Percentiles rank a stretch among this genome's conserved stretches.
Conservation (phyloP, 768 basidiomycete genomes). For the Suillus plorans region DNA sequence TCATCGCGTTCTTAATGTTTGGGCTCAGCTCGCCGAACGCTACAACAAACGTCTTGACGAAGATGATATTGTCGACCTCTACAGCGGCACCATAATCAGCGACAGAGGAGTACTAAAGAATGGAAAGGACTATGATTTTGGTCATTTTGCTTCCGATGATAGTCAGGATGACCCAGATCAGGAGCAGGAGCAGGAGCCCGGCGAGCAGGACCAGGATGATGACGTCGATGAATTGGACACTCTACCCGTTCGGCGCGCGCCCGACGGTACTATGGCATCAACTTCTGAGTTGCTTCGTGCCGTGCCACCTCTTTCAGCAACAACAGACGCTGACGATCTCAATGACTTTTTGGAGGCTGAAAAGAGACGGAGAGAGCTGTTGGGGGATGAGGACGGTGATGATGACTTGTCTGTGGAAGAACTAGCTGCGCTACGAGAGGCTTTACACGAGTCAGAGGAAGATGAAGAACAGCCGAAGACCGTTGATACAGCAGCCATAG, state of each 20-base stretch:
- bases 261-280: constrained; percentile 27
- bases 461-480: constrained; percentile 12
- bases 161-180: constrained; percentile 37
- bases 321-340: constrained; percentile 62
- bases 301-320: constrained; percentile 44
- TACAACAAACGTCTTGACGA: constrained; percentile 68
- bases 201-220: constrained; percentile 53
- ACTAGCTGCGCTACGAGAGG: constrained; percentile 15
- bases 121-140: constrained; percentile 46
- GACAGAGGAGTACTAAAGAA: constrained; percentile 67
- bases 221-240: constrained; percentile 58
- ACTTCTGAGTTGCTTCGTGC: constrained; percentile 33
- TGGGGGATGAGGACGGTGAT: constrained; percentile 25
- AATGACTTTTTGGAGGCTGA: constrained; percentile 69
- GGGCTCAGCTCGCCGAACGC: constrained; percentile 68
- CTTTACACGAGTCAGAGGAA: constrained; percentile 13
- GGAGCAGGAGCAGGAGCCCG: constrained; percentile 41
- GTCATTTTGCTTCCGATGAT: constrained; percentile 46
- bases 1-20: constrained; percentile 56
- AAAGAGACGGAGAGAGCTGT: constrained; percentile 43
- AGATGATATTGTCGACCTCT: constrained; percentile 77
- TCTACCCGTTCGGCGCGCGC: constrained; percentile 36
- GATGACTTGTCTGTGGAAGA: constrained; percentile 23
- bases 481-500: background rate
- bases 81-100: constrained; percentile 57